These are phyloP conservation scores for Tetrastigma voinierianum DNA, from an alignment of 164 flowering plant genomes.

Conservation along the genomic window DNA sequence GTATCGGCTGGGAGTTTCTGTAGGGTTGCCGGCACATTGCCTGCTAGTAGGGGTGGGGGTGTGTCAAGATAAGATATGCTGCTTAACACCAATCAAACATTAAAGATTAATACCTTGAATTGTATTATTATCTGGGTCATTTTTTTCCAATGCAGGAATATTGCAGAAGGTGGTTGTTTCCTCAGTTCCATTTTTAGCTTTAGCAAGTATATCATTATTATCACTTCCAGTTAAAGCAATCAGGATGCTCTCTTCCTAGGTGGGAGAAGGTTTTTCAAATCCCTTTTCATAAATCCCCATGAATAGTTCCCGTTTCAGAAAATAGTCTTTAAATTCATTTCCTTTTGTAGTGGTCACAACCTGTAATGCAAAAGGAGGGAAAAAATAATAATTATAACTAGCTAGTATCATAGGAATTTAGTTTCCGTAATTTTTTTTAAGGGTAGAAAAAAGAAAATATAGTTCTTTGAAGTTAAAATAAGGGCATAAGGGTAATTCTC, in stretches of 20 bases:
- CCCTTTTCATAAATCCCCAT: conserved; percentile 47
- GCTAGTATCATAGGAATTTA: too few relatives aligned
- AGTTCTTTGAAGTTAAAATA: too few relatives aligned
- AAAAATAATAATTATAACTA: background rate
- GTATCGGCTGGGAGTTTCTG: too few relatives aligned
- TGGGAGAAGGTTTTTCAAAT: conserved; percentile 39
- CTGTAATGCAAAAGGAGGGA: conserved; percentile 6
- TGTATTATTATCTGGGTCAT: conserved; percentile 23
- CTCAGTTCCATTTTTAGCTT: conserved; percentile 33
- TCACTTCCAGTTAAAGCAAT: conserved; percentile 38
- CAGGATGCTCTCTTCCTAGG: conserved; percentile 39
- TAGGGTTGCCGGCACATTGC: too few relatives aligned
- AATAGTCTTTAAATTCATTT: conserved; percentile 42
- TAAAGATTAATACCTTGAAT: conserved; percentile 20
- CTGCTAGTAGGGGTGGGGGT: too few relatives aligned
- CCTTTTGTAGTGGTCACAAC: conserved; percentile 39
- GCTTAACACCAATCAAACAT: too few relatives aligned
- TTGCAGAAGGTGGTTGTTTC: conserved; percentile 31
- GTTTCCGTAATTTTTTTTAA: too few relatives aligned
- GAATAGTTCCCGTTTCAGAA: conserved; percentile 35
- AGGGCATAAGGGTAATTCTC: too few relatives aligned
- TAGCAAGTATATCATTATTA: conserved; percentile 37
- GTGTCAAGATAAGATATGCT: too few relatives aligned
- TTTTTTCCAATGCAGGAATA: conserved; percentile 31
- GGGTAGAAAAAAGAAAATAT: too few relatives aligned